phyloP scores from a whole-genome alignment of 495 filamentous ascomycete species.

The Penicillium riverlandense region DNA sequence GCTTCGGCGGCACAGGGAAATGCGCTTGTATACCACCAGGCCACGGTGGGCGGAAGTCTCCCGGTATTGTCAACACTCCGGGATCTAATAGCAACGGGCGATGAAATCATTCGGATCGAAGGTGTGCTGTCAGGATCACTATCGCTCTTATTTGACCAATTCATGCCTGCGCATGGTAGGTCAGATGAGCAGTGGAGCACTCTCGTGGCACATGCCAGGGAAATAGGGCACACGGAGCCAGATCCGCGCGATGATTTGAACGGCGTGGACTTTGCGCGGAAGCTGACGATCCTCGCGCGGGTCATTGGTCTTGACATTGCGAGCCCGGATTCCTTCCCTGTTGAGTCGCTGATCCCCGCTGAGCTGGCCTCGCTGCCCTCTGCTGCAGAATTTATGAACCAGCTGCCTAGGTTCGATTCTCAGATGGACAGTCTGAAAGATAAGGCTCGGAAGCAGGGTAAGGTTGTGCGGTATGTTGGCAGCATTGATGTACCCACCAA shows the following conservation, averaged over 20 bases:
- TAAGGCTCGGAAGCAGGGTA: conserved; percentile 71
- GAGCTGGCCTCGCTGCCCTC: conserved; percentile 67
- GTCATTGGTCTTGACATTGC: conserved; percentile 70
- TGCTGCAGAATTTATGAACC: conserved; percentile 63
- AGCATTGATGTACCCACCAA: conserved; percentile 73
- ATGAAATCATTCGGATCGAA: conserved; percentile 80
- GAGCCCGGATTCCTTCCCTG: conserved; percentile 76
- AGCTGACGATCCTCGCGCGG: conserved; percentile 87
- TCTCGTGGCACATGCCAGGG: conserved; percentile 83
- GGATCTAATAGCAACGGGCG: conserved; percentile 84
- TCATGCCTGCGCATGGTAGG: conserved; percentile 63
- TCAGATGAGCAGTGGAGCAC: conserved; percentile 66
- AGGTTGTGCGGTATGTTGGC: conserved; percentile 93
- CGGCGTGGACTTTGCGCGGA: conserved; percentile 92
- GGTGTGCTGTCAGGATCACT: conserved; percentile 96
- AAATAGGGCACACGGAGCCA: conserved; percentile 93
- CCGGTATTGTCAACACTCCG: conserved; percentile 86
- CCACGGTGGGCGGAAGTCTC: conserved; percentile 83
- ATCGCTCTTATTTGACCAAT: conserved; percentile 93
- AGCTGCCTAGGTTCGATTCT: conserved; percentile 67
- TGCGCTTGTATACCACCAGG: conserved; percentile 86
- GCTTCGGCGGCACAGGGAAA: conserved; percentile 49
- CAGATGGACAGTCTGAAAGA: conserved; percentile 79
- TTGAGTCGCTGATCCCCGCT: conserved; percentile 82
- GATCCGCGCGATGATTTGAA: conserved; percentile 95